Evolutionary conservation across 805 yeast genomes (phyloP), one percentile per base, ranked within the genome.

Genomic region (Sungouiella thailandica): DNA sequence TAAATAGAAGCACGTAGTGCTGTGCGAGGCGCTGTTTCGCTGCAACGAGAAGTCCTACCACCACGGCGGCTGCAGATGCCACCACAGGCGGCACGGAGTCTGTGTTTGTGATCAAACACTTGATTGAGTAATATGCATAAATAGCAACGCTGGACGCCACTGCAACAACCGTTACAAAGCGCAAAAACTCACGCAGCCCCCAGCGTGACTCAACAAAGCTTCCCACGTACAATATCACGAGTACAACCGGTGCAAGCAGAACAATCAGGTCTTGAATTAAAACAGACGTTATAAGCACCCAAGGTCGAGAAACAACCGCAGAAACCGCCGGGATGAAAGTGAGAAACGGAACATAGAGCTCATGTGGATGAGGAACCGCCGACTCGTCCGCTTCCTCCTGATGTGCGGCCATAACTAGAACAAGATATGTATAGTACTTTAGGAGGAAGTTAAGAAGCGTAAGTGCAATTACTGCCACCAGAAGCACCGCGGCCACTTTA

Each of bases 11-110:
- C 44, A 76, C 52, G 43, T 78, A 61, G 58, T 80, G 76, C 47
- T 78, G 80, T 18, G 84, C 80, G 17, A 78, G 70, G 40, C 80
- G 52, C 55, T 80, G 87, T 48, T 78, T 80, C 44, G 78, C 70
- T 4, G 82, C 79, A 3, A 80, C 82, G 17, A 80, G 55, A 35
- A 76, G 72, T 1, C 79, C 83, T 44, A 75, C 59, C 25, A 74
- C 57, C n/a, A 77, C 45, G 2, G 82, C 75, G 47, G 73, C 65
- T 36, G 74, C 66, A 0, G 83, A 78, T 43, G 70, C 70, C 6
- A 75, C 58, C 13, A 74, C 74, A 4, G 70, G 64, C 23, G 72
- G 68, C 18, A 39, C 24, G 30, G 47, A 45, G 13, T 36, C 40
- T 13, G 44, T 39, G 3, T 44, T 20, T 7, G 48, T 16, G n/a